phyloP scores from a whole-genome alignment of 2,329 filamentous ascomycete genomes.

The Hypoxylon sp. region DNA sequence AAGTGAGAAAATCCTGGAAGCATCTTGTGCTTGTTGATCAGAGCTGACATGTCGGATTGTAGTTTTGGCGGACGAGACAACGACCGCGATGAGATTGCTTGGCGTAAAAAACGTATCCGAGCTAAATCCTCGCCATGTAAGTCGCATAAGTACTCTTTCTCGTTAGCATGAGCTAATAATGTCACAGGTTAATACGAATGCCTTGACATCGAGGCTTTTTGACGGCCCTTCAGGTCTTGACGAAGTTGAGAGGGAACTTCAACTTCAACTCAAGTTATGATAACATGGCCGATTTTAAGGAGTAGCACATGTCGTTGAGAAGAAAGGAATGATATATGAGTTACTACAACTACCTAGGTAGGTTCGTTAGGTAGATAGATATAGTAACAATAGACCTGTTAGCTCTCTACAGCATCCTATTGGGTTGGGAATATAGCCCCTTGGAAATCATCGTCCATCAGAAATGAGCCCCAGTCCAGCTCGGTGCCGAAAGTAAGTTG shows the following conservation, averaged over 20 bases:
- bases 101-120: conserved; percentile 38
- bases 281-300: conserved; percentile 8
- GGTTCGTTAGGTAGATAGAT: neutral
- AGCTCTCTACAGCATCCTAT: neutral
- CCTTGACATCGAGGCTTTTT: conserved; percentile 27
- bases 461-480: conserved; percentile 31
- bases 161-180: neutral
- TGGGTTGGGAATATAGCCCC: conserved; percentile 21
- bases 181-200: conserved; percentile 24
- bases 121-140: conserved; percentile 37
- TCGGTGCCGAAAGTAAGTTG: conserved; percentile 30
- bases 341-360: neutral
- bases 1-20: conserved; percentile 52
- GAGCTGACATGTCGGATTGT: neutral
- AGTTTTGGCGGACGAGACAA: conserved; percentile 42
- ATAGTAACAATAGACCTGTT: neutral
- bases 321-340: neutral
- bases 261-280: conserved; percentile 37
- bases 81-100: conserved; percentile 40
- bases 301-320: neutral
- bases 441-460: conserved; percentile 28
- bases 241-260: conserved; percentile 29
- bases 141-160: conserved; percentile 3
- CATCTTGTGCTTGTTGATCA: neutral
- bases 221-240: conserved; percentile 35